Percentiles rank a stretch among this genome's conserved stretches.
These are phyloP conservation scores for Skeletonema tropicum DNA, from an alignment of 108 stramenopile genomes.

Conservation along the genomic window DNA sequence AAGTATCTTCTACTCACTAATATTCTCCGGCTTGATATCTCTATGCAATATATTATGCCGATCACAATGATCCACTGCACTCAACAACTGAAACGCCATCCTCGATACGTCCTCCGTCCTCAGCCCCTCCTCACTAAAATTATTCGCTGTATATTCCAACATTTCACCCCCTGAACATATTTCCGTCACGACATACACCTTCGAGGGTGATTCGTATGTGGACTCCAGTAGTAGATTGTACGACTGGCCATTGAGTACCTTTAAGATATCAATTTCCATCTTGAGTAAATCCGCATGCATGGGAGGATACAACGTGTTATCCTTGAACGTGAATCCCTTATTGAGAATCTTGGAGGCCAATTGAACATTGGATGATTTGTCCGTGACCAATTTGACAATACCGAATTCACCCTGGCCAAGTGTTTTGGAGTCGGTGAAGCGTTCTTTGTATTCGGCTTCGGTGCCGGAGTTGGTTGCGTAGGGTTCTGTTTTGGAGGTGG, in stretches of 20 bases:
- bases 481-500: neutral
- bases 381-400: conserved; percentile 56
- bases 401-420: conserved; percentile 79
- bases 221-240: conserved; percentile 51
- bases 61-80: conserved; percentile 67
- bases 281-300: conserved; percentile 57
- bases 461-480: neutral
- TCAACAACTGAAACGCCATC: conserved; percentile 67
- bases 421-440: conserved; percentile 53
- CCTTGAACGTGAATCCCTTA: conserved; percentile 74
- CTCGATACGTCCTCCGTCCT: conserved; percentile 73
- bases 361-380: conserved; percentile 3
- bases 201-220: conserved; percentile 63
- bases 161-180: conserved; percentile 71
- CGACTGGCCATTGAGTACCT: conserved; percentile 46
- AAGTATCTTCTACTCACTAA: conserved; percentile 13
- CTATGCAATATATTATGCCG: conserved; percentile 53
- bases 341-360: conserved; percentile 64
- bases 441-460: conserved; percentile 4
- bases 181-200: conserved; percentile 65
- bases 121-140: conserved; percentile 50
- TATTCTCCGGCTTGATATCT: conserved; percentile 54
- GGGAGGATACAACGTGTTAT: conserved; percentile 68
- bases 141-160: conserved; percentile 65
- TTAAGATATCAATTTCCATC: conserved; percentile 59